Base-by-base conservation (phyloP, 2,329 filamentous ascomycete species). In the Alternaria atra region DNA sequence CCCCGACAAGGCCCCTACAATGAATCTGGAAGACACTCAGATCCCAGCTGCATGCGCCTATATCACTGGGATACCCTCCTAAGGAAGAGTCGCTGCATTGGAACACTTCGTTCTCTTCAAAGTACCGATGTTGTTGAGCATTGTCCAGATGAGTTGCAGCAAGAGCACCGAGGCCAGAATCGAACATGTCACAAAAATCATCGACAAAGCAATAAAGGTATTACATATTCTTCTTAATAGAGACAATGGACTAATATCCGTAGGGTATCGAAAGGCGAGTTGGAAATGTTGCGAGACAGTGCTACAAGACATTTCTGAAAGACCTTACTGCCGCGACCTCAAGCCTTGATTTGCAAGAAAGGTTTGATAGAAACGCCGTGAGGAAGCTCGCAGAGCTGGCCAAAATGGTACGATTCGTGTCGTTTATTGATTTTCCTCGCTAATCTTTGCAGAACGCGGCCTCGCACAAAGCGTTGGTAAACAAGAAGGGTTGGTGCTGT, bases 101-200 rank as follows among this genome's bases (percentile, higher is more conserved):
- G 53, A 65, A 4, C 50, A 66, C 17, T 57, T 51, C 23, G 29
- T 52, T 51, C 29, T 17, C n/a, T 10, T 50, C 27, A 52, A 27
- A 2, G 23, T 65, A 1, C 50, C 52, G 3, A 64, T 56, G 0
- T 39, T 68, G 4, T 34, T 73, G 1, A 70, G 44, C 43, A 63
- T 54, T 1, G 54, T 75, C 2, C 42, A 68, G 32, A 70, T 73
- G 46, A 67, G 65, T 1, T 68, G 60, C 52, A 69, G 59, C 17
- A 60, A 44, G 6, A 61, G 60, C 1, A 71, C 59, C 4, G 13
- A 67, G 6, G 57, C 58, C 10, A 44, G 69, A 2, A 61, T 61
- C n/a, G 53, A 72, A 0, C 55, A 69, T 8, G 43, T 74, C 3
- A 55, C 46, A 0, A 20, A 30, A 6, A 67, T 63, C n/a, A 43